Evolutionary conservation across 2,329 filamentous ascomycete genomes (phyloP).

Genomic region (Pseudogymnoascus sp.): DNA sequence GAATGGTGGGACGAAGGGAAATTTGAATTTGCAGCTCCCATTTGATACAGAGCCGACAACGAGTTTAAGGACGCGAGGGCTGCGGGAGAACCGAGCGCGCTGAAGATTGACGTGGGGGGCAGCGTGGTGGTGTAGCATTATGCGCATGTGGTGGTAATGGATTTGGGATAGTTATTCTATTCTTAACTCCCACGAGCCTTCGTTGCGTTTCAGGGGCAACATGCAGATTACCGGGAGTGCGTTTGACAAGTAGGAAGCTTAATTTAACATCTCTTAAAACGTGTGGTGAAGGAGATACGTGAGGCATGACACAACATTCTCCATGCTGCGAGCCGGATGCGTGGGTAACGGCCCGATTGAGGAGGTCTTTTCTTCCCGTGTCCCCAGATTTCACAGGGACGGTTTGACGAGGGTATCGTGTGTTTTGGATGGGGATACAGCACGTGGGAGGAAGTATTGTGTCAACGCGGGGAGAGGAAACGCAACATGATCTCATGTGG

Average conservation of each 20-base stretch:
- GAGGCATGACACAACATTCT: not conserved
- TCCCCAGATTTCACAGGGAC: not conserved
- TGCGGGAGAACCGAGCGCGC: conserved; percentile 23
- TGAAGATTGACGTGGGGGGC: not conserved
- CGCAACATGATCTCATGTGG: not conserved
- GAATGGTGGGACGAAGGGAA: conserved; percentile 10
- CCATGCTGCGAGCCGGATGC: not conserved
- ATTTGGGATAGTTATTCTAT: not conserved
- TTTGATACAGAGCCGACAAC: conserved; percentile 19
- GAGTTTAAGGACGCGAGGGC: conserved; percentile 28
- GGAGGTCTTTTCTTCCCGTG: not conserved
- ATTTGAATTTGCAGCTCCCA: conserved; percentile 11
- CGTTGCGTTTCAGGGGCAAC: not conserved
- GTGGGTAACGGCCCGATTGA: conserved; percentile 1
- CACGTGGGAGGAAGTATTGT: not conserved
- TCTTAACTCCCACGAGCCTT: not conserved
- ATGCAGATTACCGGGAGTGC: conserved; percentile 1
- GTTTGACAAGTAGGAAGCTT: conserved; percentile 6
- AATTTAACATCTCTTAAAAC: conserved; percentile 3
- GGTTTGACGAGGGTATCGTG: not conserved
- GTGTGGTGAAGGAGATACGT: not conserved
- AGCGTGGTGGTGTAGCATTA: not conserved
- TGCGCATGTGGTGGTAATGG: not conserved
- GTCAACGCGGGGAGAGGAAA: not conserved
- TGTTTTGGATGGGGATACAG: not conserved